Percentiles rank a stretch among this genome's conserved stretches.
phyloP scores from a whole-genome alignment of 2,329 filamentous ascomycete species.

The Myriangium duriaei region DNA sequence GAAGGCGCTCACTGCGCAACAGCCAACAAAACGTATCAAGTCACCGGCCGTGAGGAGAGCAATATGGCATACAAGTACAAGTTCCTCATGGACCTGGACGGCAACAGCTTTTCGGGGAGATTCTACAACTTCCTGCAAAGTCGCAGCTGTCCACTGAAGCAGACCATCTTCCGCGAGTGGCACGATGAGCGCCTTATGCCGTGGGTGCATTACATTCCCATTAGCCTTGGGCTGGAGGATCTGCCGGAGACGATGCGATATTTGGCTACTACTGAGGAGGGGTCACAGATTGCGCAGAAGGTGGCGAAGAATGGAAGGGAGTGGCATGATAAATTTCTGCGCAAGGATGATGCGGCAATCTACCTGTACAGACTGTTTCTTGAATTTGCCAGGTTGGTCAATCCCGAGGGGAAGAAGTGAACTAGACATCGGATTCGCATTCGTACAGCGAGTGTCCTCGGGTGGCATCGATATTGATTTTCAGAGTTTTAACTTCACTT shows the following conservation, averaged over 20 bases:
- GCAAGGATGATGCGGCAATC: slow-evolving; percentile 43
- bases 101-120: slow-evolving; percentile 43
- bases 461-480: no score
- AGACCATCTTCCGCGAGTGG: slow-evolving; percentile 44
- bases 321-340: slow-evolving; percentile 11
- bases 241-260: slow-evolving; percentile 40
- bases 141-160: slow-evolving; percentile 37
- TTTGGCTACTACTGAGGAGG: slow-evolving; percentile 23
- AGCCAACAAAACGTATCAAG: slow-evolving; percentile 14
- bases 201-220: slow-evolving; percentile 46
- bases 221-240: slow-evolving; percentile 39
- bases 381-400: slow-evolving; percentile 57
- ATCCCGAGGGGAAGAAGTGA: slow-evolving; percentile 45
- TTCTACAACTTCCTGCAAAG: slow-evolving; percentile 41
- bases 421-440: slow-evolving; percentile 22
- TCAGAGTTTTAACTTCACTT: no score
- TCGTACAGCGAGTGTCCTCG: no score
- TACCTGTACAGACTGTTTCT: slow-evolving; percentile 63
- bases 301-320: slow-evolving; percentile 12
- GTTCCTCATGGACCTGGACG: slow-evolving; percentile 42
- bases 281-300: slow-evolving; percentile 10
- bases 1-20: slow-evolving; percentile 22
- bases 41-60: background rate
- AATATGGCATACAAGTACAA: slow-evolving; percentile 17
- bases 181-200: slow-evolving; percentile 44